Percentiles rank a stretch among this genome's conserved stretches.
Evolutionary conservation across 306 rosid genomes (phyloP).

Genomic region (Trifolium dubium): DNA sequence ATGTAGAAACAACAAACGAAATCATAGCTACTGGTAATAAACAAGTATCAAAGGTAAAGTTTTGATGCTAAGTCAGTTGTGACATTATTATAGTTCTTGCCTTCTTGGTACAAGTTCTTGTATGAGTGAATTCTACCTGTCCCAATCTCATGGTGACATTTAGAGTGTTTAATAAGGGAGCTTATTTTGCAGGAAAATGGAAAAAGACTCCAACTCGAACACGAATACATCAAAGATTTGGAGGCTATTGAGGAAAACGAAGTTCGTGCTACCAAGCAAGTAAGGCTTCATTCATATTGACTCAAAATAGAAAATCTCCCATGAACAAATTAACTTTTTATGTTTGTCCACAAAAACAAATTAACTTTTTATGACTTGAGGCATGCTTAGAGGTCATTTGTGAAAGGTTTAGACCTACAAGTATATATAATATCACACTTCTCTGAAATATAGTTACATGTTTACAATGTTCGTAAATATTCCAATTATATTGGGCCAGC

Average conservation of each 20-base stretch:
- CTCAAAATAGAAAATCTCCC: neutral
- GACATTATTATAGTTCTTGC: neutral
- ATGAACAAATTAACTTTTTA: too few species aligned
- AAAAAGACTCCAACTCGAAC: constrained; percentile 5
- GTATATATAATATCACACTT: too few species aligned
- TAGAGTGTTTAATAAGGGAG: constrained; percentile 17
- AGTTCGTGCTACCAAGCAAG: constrained; percentile 37
- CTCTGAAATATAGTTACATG: neutral
- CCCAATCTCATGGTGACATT: neutral
- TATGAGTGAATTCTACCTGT: neutral
- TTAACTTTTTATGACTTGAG: neutral
- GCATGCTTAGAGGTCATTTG: neutral
- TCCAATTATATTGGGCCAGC: neutral
- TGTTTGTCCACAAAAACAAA: too few species aligned
- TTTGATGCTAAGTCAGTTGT: neutral
- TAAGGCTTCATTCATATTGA: constrained; percentile 35
- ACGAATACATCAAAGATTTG: constrained; percentile 35
- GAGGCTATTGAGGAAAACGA: constrained; percentile 44
- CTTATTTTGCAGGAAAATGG: constrained; percentile 39
- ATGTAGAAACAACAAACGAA: constrained; percentile 34
- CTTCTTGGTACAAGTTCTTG: neutral
- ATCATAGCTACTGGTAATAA: neutral
- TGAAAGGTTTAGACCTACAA: neutral
- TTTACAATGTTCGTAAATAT: neutral
- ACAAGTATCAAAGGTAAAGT: neutral